These are phyloP conservation scores for Cercospora sojina DNA, from an alignment of 2,329 filamentous ascomycete genomes.

Conservation along the genomic window DNA sequence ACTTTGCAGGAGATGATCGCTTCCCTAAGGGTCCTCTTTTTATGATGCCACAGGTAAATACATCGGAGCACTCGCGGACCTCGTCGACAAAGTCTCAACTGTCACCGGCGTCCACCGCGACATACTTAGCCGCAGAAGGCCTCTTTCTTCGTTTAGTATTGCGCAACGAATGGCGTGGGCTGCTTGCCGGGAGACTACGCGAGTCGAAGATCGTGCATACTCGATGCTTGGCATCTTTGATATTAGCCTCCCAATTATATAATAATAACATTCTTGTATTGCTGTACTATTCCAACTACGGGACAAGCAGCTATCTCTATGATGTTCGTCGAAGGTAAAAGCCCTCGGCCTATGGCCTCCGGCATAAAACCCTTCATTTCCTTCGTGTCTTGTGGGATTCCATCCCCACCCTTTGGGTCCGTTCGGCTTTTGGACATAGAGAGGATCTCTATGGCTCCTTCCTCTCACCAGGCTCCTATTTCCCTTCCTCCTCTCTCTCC, in stretches of 20 bases:
- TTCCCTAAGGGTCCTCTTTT: not conserved
- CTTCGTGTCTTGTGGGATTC: too few relatives aligned
- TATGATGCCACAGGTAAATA: not conserved
- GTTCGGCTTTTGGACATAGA: too few relatives aligned
- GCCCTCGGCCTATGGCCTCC: too few relatives aligned
- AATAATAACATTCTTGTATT: too few relatives aligned
- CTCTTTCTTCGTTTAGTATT: not conserved
- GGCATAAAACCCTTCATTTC: too few relatives aligned
- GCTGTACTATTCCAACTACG: too few relatives aligned
- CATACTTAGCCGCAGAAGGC: not conserved
- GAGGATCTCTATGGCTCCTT: too few relatives aligned
- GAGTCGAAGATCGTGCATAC: not conserved
- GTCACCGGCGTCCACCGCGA: not conserved
- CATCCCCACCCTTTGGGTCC: too few relatives aligned
- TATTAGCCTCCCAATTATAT: not conserved
- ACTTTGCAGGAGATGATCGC: not conserved
- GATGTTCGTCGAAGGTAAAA: too few relatives aligned
- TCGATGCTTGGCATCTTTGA: not conserved
- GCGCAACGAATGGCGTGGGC: not conserved
- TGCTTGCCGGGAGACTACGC: not conserved
- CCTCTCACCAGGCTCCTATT: too few relatives aligned
- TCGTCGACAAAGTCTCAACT: not conserved
- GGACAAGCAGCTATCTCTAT: too few relatives aligned
- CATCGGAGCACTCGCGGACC: not conserved
- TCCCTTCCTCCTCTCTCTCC: too few relatives aligned